A percentile compares a stretch with the other conserved stretches of the same genome.
phyloP scores from a whole-genome alignment of 1,284 basidiomycete species.

The Lentinula novae-zelandiae region DNA sequence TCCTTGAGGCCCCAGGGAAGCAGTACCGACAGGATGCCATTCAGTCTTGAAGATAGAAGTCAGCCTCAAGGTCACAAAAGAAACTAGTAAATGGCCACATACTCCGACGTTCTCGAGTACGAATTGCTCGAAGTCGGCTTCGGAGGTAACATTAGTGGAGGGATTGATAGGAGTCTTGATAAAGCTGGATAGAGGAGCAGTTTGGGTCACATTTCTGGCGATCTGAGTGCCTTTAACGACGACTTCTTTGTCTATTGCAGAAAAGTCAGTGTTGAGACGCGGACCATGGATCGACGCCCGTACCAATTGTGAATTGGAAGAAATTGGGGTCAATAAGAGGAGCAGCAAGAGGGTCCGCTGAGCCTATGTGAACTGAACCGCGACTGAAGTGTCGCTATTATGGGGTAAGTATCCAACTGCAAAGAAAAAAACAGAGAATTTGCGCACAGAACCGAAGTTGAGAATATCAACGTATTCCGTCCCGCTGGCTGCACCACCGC shows the following conservation, averaged over 20 bases:
- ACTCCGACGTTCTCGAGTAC: neutral
- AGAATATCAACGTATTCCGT: neutral
- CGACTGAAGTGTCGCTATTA: neutral
- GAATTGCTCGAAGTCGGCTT: constrained; percentile 2
- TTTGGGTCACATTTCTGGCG: neutral
- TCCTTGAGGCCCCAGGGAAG: constrained; percentile 6
- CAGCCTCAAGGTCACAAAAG: neutral
- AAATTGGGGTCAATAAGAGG: constrained; percentile 8
- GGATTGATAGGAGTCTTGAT: neutral
- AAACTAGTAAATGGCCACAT: neutral
- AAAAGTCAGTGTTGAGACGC: neutral
- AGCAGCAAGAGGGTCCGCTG: constrained; percentile 4
- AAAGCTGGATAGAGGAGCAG: neutral
- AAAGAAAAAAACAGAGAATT: neutral
- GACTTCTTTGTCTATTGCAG: constrained; percentile 3
- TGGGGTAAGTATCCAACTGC: neutral
- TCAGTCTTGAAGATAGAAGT: neutral
- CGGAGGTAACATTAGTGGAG: neutral
- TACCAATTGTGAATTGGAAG: constrained; percentile 2
- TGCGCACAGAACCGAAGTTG: neutral
- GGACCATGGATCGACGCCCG: neutral
- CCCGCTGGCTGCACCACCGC: neutral
- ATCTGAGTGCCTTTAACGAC: constrained; percentile 3
- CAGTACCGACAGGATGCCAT: constrained; percentile 11
- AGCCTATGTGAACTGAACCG: constrained; percentile 4